Conservation (phyloP, 108 stramenopile species). For the Nitzschia inconspicua region DNA sequence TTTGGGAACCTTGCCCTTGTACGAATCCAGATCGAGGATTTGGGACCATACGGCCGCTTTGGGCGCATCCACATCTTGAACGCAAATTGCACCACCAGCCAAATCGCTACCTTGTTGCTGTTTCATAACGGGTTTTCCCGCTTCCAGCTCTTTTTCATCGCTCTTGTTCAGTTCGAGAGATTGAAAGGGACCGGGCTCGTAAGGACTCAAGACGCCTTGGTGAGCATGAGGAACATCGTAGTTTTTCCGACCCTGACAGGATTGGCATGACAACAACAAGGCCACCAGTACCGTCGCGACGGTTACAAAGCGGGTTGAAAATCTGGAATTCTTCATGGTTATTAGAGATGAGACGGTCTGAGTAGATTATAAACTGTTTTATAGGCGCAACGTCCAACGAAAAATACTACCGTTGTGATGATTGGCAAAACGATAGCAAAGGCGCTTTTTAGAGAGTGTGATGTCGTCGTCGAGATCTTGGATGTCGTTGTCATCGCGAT, state of each 20-base stretch:
- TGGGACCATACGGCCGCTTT: constrained; percentile 67
- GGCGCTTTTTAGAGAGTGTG: too few relatives aligned
- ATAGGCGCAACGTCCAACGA: too few relatives aligned
- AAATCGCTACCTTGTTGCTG: constrained; percentile 27
- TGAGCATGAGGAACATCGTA: constrained; percentile 47
- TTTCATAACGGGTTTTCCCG: constrained; percentile 64
- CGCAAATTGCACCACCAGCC: constrained; percentile 59
- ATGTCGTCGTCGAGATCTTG: too few relatives aligned
- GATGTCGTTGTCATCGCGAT: too few relatives aligned
- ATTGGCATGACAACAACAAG: background rate
- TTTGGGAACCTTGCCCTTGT: constrained; percentile 69
- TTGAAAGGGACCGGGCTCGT: constrained; percentile 50
- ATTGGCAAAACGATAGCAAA: too few relatives aligned
- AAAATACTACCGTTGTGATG: too few relatives aligned
- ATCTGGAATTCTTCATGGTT: too few relatives aligned
- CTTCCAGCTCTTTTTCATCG: constrained; percentile 33
- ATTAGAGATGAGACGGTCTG: too few relatives aligned
- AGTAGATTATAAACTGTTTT: too few relatives aligned
- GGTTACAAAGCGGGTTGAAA: too few relatives aligned
- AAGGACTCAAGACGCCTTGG: constrained; percentile 35
- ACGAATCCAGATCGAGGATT: constrained; percentile 55
- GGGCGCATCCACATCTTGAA: constrained; percentile 72
- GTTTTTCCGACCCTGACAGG: constrained; percentile 13
- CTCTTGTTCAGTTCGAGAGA: constrained; percentile 22
- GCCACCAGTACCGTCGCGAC: background rate